Percentiles rank a stretch among this genome's conserved stretches.
Evolutionary conservation across 495 filamentous ascomycete species (phyloP).

Genomic region (Astrothelium subdiscretum): DNA sequence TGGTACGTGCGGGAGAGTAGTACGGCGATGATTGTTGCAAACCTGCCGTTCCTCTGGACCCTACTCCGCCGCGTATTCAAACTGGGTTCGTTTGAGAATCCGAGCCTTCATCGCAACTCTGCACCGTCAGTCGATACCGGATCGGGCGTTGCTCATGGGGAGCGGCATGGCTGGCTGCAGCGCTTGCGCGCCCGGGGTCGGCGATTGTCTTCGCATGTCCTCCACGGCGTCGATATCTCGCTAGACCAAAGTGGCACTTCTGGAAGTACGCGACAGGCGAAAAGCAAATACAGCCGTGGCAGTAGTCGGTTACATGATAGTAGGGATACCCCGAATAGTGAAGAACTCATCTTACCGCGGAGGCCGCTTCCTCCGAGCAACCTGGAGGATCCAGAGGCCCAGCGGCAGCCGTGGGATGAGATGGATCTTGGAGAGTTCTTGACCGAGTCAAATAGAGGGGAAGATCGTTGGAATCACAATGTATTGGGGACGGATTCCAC

Average conservation of each 20-base stretch:
- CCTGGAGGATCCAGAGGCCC: not conserved
- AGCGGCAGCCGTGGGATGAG: not conserved
- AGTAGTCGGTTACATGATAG: not conserved
- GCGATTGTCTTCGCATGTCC: not conserved
- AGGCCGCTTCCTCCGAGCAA: not conserved
- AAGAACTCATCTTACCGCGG: not conserved
- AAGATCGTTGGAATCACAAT: not conserved
- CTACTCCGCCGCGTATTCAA: constrained; percentile 44
- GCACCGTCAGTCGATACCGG: not conserved
- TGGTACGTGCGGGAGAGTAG: constrained; percentile 58
- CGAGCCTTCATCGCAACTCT: not conserved
- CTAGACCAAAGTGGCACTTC: not conserved
- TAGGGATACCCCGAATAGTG: not conserved
- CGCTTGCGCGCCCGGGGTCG: not conserved
- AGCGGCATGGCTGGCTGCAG: not conserved
- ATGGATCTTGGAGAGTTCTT: not conserved
- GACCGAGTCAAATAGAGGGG: not conserved
- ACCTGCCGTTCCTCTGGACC: constrained; percentile 52
- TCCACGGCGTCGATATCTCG: not conserved
- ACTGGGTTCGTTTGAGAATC: constrained; percentile 31
- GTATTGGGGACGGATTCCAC: not conserved
- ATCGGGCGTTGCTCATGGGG: not conserved
- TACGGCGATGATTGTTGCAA: constrained; percentile 52
- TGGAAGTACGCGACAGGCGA: not conserved
- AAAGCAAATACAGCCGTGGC: not conserved